Conservation (phyloP, 2,329 filamentous ascomycete species). For the Arthrobotrys iridis region DNA sequence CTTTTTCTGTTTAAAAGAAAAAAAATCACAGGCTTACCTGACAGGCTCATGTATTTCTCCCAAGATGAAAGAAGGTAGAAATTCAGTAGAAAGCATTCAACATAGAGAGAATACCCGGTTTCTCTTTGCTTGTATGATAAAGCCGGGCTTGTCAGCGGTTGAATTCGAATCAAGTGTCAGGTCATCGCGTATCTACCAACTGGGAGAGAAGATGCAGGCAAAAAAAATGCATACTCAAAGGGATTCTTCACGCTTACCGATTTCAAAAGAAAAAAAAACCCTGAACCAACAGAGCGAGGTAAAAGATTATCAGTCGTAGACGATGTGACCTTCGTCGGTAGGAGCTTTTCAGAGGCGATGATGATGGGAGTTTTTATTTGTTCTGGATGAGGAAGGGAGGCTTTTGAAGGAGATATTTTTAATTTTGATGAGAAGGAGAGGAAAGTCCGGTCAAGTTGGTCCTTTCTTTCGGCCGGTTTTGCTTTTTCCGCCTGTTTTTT, state of each 20-base stretch:
- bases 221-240: background rate
- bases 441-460: constrained; percentile 38
- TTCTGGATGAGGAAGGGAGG: background rate
- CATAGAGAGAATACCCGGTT: constrained; percentile 12
- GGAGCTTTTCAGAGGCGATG: background rate
- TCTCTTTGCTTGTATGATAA: background rate
- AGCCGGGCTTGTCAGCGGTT: background rate
- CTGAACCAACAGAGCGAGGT: background rate
- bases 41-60: constrained; percentile 7
- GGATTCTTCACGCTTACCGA: background rate
- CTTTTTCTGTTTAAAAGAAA: no score
- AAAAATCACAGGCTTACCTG: constrained; percentile 1
- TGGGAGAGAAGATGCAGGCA: background rate
- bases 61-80: background rate
- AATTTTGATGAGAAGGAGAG: constrained; percentile 46
- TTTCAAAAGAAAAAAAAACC: background rate
- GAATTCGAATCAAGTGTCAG: background rate
- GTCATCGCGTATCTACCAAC: background rate
- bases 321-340: constrained; percentile 29
- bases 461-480: constrained; percentile 22
- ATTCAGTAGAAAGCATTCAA: constrained; percentile 8
- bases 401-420: constrained; percentile 17
- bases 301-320: background rate
- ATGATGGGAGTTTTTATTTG: background rate
- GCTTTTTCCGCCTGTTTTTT: constrained; percentile 24